These are phyloP conservation scores for Lasiodiplodia hormozganensis DNA, from an alignment of 2,329 filamentous ascomycete species.

Conservation along the genomic window DNA sequence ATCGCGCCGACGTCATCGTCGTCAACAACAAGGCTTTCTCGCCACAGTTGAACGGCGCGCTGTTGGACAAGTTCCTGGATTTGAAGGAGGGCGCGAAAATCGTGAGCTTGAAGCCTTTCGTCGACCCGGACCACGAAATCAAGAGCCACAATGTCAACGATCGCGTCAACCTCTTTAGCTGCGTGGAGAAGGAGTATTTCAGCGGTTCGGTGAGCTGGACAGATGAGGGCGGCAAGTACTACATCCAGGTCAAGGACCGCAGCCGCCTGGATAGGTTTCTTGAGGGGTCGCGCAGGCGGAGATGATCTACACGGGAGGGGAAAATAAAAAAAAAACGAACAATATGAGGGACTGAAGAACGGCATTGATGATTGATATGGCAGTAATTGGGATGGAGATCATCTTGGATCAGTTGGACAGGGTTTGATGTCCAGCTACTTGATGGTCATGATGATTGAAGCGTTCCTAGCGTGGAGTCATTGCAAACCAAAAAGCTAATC, in stretches of 20 bases:
- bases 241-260: conserved; percentile 29
- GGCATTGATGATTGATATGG: conserved; percentile 7
- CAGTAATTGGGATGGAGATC: not conserved
- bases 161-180: conserved; percentile 26
- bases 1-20: conserved; percentile 89
- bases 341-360: not conserved
- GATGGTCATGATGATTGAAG: conserved; percentile 5
- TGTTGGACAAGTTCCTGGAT: conserved; percentile 91
- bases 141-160: conserved; percentile 82
- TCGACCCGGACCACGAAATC: conserved; percentile 79
- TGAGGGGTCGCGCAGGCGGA: conserved; percentile 13
- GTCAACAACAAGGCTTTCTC: conserved; percentile 99
- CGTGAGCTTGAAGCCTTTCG: conserved; percentile 91
- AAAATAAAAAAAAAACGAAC: not conserved
- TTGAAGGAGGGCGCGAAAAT: conserved; percentile 89
- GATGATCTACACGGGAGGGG: not conserved
- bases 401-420: not conserved
- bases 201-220: conserved; percentile 86
- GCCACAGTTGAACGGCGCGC: conserved; percentile 80
- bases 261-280: conserved; percentile 25
- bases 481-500: not conserved
- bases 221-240: conserved; percentile 82
- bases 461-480: conserved; percentile 6
- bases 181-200: conserved; percentile 74
- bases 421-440: conserved; percentile 4